Percentiles rank a stretch among this genome's conserved stretches.
Evolutionary conservation across 805 yeast species (phyloP).

Genomic region (Suhomyces sp.): DNA sequence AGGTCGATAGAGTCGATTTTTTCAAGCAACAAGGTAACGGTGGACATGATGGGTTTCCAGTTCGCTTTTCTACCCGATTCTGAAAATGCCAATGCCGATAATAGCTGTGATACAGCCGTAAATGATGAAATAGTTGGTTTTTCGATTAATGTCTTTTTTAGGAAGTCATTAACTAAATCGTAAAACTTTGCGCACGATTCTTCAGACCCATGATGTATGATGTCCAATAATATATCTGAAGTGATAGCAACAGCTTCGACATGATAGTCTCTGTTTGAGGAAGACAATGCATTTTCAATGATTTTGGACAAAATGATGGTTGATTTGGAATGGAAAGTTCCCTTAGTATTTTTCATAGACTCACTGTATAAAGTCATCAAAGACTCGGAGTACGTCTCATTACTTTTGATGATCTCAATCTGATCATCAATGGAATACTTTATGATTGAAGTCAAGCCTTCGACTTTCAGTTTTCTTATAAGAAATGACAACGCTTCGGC

Average conservation of each 20-base stretch:
- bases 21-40: constrained; percentile 21
- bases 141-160: constrained; percentile 14
- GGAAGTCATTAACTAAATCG: constrained; percentile 22
- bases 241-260: constrained; percentile 30
- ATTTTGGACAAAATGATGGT: constrained; percentile 47
- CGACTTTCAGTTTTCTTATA: constrained; percentile 61
- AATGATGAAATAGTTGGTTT: constrained; percentile 4
- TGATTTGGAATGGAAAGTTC: constrained; percentile 73
- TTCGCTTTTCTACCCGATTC: constrained; percentile 65
- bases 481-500: constrained; percentile 89
- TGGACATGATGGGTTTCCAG: constrained; percentile 43
- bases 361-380: constrained; percentile 65
- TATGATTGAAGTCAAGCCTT: constrained; percentile 48
- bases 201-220: constrained; percentile 51
- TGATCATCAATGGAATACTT: constrained; percentile 40
- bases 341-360: constrained; percentile 69
- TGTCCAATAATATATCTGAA: constrained; percentile 56
- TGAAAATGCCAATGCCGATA: constrained; percentile 55
- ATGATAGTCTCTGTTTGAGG: constrained; percentile 6
- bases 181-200: constrained; percentile 51
- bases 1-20: constrained; percentile 11
- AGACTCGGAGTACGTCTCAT: constrained; percentile 54
- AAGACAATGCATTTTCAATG: constrained; percentile 31
- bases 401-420: constrained; percentile 29
- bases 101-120: constrained; percentile 32